Evolutionary conservation across 257 asterid genomes (phyloP).

Genomic region (Avicennia marina): DNA sequence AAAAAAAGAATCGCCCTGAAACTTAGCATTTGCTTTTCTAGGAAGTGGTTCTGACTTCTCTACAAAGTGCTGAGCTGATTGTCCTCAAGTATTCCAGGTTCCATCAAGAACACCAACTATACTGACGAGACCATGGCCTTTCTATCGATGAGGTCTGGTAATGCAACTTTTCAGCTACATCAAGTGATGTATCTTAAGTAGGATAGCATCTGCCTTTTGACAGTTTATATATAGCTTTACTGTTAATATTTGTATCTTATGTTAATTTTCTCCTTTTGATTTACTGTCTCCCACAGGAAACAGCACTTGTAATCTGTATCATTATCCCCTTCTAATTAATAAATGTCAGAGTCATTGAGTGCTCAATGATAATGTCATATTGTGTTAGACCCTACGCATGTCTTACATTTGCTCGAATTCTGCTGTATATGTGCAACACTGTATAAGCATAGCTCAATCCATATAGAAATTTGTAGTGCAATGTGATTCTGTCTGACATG

Average conservation of each 20-base stretch:
- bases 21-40: not conserved
- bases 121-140: not conserved
- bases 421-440: no score
- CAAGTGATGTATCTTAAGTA: not conserved
- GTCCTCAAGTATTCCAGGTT: not conserved
- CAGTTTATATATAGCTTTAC: conserved; percentile 3
- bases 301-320: not conserved
- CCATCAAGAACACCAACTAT: not conserved
- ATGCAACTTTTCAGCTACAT: not conserved
- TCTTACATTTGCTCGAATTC: not conserved
- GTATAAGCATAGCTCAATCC: not conserved
- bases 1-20: not conserved
- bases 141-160: not conserved
- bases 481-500: not conserved
- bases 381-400: not conserved
- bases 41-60: conserved; percentile 1
- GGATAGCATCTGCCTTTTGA: not conserved
- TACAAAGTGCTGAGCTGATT: not conserved
- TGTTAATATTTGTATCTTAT: not conserved
- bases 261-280: not conserved
- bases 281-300: no score
- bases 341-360: not conserved
- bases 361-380: not conserved
- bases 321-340: not conserved
- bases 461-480: not conserved